Conservation (phyloP, 495 filamentous ascomycete genomes). For the Penicillium soppii region DNA sequence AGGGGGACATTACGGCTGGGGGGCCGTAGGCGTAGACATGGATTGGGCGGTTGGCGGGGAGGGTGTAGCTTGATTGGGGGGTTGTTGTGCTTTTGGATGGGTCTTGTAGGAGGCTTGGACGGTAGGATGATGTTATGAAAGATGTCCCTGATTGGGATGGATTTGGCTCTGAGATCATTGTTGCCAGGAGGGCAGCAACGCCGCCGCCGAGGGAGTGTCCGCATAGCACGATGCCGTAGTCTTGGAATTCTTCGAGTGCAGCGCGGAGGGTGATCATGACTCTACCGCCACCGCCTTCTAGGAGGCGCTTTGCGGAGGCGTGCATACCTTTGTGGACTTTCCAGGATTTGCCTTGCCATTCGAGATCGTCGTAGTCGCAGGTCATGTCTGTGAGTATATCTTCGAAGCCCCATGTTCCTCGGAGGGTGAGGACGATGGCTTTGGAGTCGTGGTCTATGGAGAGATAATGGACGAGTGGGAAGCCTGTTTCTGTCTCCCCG, state of each 20-base stretch:
- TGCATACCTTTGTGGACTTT: conserved; percentile 84
- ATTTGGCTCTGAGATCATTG: conserved; percentile 67
- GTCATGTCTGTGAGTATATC: conserved; percentile 80
- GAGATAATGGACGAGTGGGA: conserved; percentile 78
- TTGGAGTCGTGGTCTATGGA: conserved; percentile 75
- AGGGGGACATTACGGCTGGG: conserved; percentile 68
- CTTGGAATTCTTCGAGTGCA: conserved; percentile 68
- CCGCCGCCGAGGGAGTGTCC: conserved; percentile 77
- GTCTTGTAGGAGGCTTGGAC: conserved; percentile 40
- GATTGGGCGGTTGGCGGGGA: conserved; percentile 66
- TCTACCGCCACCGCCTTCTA: conserved; percentile 62
- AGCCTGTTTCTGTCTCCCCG: conserved; percentile 68
- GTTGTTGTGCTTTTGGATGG: conserved; percentile 16
- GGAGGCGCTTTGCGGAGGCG: conserved; percentile 67
- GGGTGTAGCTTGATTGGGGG: conserved; percentile 35
- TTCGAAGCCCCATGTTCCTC: conserved; percentile 77
- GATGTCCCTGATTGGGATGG: conserved; percentile 50
- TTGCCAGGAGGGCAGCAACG: conserved; percentile 71
- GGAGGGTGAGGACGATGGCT: conserved; percentile 72
- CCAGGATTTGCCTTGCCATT: conserved; percentile 65
- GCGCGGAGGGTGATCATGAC: conserved; percentile 67
- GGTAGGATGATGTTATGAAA: conserved; percentile 50
- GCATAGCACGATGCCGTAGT: conserved; percentile 74
- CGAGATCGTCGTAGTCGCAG: conserved; percentile 74
- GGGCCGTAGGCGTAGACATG: conserved; percentile 81